These are phyloP conservation scores for Ascosphaera acerosa DNA, from an alignment of 2,329 filamentous ascomycete genomes.

Conservation along the genomic window DNA sequence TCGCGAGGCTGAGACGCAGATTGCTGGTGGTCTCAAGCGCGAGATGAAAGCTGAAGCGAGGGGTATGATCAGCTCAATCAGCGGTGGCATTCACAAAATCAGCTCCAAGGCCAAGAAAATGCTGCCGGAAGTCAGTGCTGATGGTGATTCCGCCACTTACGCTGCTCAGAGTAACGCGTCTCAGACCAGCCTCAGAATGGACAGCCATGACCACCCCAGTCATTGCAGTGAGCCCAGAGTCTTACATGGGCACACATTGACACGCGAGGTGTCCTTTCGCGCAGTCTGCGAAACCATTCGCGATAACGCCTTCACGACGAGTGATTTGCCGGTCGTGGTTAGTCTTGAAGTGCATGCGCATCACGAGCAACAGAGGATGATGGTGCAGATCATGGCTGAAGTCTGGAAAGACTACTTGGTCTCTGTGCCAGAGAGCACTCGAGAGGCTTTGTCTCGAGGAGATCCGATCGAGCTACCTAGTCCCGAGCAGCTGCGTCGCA, in stretches of 20 bases:
- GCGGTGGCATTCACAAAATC: slow-evolving; percentile 8
- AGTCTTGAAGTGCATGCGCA: slow-evolving; percentile 80
- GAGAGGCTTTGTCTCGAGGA: slow-evolving; percentile 20
- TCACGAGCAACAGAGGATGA: slow-evolving; percentile 59
- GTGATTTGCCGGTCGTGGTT: slow-evolving; percentile 61
- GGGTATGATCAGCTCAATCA: not conserved
- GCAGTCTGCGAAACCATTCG: slow-evolving; percentile 61
- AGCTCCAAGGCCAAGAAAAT: slow-evolving; percentile 8
- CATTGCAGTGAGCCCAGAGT: slow-evolving; percentile 63
- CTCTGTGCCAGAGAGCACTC: slow-evolving; percentile 33
- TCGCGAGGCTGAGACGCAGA: not conserved
- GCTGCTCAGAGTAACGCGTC: not conserved
- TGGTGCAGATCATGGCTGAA: slow-evolving; percentile 85
- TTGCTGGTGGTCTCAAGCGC: not conserved
- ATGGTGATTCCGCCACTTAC: not conserved
- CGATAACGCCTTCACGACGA: slow-evolving; percentile 51
- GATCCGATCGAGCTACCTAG: slow-evolving; percentile 29
- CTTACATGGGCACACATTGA: slow-evolving; percentile 67
- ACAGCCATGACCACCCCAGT: too few relatives aligned
- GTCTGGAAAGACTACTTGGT: slow-evolving; percentile 58
- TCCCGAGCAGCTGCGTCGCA: slow-evolving; percentile 45
- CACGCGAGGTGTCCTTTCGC: slow-evolving; percentile 62
- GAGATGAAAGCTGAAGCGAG: slow-evolving; percentile 2
- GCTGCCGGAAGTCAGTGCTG: slow-evolving; percentile 2
- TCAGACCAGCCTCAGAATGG: slow-evolving; percentile 14